Percentiles rank a stretch among this genome's conserved stretches.
These are phyloP conservation scores for Prunus mume DNA, from an alignment of 306 rosid species.

Conservation along the genomic window DNA sequence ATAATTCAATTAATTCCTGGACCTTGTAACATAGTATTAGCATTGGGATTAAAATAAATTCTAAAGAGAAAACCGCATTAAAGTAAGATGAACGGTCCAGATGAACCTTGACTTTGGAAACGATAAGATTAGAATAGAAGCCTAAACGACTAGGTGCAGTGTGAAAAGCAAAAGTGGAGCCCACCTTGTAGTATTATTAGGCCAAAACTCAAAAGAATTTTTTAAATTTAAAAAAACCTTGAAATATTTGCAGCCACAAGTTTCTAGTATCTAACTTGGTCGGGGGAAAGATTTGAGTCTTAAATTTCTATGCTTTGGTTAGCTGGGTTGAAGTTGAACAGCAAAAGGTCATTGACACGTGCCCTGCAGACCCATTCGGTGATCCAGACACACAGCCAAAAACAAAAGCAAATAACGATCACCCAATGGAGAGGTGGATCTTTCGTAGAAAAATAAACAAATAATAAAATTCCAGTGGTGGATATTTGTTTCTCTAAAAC, in stretches of 20 bases:
- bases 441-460: too few relatives aligned
- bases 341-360: neutral
- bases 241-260: conserved; percentile 1
- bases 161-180: neutral
- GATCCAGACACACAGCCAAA: neutral
- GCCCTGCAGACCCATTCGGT: neutral
- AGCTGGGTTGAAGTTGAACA: neutral
- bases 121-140: neutral
- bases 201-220: neutral
- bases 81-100: neutral
- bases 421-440: too few relatives aligned
- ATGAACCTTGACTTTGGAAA: neutral
- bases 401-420: neutral
- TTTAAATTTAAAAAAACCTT: neutral
- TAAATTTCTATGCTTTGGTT: neutral
- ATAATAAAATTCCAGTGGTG: too few relatives aligned
- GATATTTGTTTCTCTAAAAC: too few relatives aligned
- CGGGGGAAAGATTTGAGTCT: neutral
- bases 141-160: neutral
- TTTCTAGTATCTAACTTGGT: neutral
- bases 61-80: too few relatives aligned
- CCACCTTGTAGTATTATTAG: neutral
- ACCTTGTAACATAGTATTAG: too few relatives aligned
- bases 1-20: too few relatives aligned
- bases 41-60: too few relatives aligned